Base-by-base conservation (phyloP, 805 yeast species). In the Ogataea methylovora region DNA sequence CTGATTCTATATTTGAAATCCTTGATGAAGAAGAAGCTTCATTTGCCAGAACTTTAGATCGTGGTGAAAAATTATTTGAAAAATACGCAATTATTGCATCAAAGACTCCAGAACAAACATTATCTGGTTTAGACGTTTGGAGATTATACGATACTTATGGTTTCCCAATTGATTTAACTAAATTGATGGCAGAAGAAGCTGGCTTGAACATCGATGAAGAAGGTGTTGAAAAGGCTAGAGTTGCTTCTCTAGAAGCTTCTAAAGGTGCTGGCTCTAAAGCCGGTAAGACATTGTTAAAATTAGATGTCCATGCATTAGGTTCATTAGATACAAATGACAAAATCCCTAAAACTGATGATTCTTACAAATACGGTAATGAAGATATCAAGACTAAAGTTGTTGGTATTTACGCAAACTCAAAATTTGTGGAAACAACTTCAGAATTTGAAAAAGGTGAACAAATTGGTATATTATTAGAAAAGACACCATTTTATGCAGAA, bases 171-270 rank as follows among this genome's bases (percentile, higher is more conserved):
- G 99, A 92, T 63, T 74, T 92, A 56, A 92, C 99, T 21, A 79
- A 95, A 58, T 73, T 92, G 56, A 92, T 92, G 99, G 98, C 98
- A 30, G 97, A 90, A 62, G 99, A 92, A 64, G 85, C 92, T 39
- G 94, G 94, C 14, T 73, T 92, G 49, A 80, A 78, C 51, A 90
- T 92, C 44, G 97, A 92, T 58, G 95, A 87, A 57, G 79, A 68
- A 33, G 97, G 85, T 24, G 92, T 92, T 54, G 97, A 88, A 61
- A 75, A 75, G 47, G 97, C 98, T 32, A 84, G 79, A 57, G 73
- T 76, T 44, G 94, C 79, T 47, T 84, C 96, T 9, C 76, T 82
- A 57, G 97, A 88, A 67, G 97, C 97, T 27, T 87, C 97, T 16
- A 92, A 90, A 68, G 94, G 90, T 46, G 34, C 37, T 29, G 12